phyloP scores from a whole-genome alignment of 768 basidiomycete genomes.

The Cubamyces lactineus region DNA sequence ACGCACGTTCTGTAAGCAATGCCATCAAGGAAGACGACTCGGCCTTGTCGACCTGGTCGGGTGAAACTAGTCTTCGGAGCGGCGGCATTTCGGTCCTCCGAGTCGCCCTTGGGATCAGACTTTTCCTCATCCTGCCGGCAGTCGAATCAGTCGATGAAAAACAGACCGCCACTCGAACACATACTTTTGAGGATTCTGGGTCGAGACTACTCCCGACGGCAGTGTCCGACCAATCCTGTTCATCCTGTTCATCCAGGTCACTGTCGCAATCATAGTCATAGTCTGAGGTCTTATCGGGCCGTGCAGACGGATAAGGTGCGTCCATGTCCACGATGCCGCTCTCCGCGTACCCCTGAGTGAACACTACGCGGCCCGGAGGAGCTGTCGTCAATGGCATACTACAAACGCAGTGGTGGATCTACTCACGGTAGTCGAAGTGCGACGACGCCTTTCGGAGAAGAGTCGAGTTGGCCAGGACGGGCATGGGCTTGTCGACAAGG shows the following conservation, averaged over 20 bases:
- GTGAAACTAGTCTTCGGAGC: not conserved
- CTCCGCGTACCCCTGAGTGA: constrained; percentile 10
- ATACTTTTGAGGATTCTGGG: too few species aligned
- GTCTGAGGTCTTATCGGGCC: not conserved
- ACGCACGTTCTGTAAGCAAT: constrained; percentile 16
- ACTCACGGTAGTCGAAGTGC: constrained; percentile 12
- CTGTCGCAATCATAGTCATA: constrained; percentile 15
- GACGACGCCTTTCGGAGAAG: constrained; percentile 2
- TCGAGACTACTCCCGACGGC: not conserved
- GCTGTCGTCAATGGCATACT: not conserved
- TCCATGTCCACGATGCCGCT: constrained; percentile 6
- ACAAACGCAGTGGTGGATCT: not conserved
- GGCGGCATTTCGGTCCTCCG: not conserved
- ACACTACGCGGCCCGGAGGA: not conserved
- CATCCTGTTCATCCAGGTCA: constrained; percentile 17
- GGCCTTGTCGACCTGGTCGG: not conserved
- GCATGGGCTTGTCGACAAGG: not conserved
- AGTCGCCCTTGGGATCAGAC: not conserved
- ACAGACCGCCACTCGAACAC: too few species aligned
- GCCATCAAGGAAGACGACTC: constrained; percentile 8
- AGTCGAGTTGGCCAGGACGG: not conserved
- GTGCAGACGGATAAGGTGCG: constrained; percentile 11
- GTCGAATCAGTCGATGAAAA: too few species aligned
- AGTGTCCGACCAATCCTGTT: not conserved
- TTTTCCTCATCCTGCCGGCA: not conserved